Base-by-base conservation (phyloP, 371 early-diverging fungal genomes). In the Rhizomucor pusillus region DNA sequence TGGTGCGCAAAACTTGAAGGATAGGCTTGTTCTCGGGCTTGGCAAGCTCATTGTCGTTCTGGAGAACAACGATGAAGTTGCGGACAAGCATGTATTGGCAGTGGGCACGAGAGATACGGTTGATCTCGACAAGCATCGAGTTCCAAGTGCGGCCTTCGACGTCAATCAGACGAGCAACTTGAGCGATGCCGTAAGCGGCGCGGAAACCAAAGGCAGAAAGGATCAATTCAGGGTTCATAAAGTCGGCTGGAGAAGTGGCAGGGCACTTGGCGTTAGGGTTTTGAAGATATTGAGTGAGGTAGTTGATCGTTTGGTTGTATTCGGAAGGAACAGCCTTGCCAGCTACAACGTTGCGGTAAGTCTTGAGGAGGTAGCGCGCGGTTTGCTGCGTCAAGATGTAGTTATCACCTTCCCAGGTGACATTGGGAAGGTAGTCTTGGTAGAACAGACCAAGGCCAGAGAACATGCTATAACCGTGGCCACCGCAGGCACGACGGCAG, bases 381-480 rank as follows among this genome's bases (percentile, higher is more conserved):
- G 84, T 84, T 75, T 90, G 91, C 61, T 88, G 90, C n/a, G 87
- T 81, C 55, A 90, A 56, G 13, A 90, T 75, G 50, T 81, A 88
- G 67, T 90, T 90, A 55, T 90, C 91, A 36, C 91, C 91, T 66
- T 90, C 91, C 80, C 80, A 82, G 39, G 84, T 86, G 23, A 78
- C 82, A 52, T 80, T 81, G 14, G 88, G 87, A 41, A 81, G 72
- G 24, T 77, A 67, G 53, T 83, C 80, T 59, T 68, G 77, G 43
- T 80, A 88, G 63, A 87, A 87, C 57, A 85, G 82, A 43, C 85
- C 82, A 54, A 93, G 76, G 0, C 92, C 91, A 50, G 86, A 85
- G 71, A 86, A 88, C 65, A 77, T 67, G 55, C 85, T 81, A 66
- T 83, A 94, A 4, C 92, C 93, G 50, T 93, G 92, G 24, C 94